Evolutionary conservation across 108 stramenopile species (phyloP), one percentile per base, ranked within the genome.

Genomic region (Skeletonema potamos): DNA sequence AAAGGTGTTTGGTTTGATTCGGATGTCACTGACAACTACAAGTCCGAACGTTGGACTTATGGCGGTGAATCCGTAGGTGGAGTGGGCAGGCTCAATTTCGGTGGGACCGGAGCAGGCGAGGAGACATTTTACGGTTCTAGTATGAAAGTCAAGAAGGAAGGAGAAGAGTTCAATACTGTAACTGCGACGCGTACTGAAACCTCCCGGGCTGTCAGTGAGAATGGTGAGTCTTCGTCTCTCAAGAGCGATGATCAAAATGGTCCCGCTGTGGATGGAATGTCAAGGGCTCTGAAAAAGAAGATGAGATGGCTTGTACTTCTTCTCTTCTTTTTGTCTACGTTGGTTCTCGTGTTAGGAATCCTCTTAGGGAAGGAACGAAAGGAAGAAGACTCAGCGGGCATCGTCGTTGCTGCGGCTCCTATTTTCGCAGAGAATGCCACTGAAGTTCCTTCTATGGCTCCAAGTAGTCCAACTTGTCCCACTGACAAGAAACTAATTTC

Each of bases 21-120:
- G 3, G 34, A 69, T 20, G 20, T 69, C 6, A 22, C 5, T 15
- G 68, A 69, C 37, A 54, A 37, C 57, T 69, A 69, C 36, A 36
- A 12, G 12, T 11, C 65, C n/a, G 10, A 51, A 18, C 28, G 34
- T 20, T 37, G 34, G 9, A 15, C 13, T 0, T 28, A 10, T 34
- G 12, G 9, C 3, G 8, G 32, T 18, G 33, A 27, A 8, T 2
- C 32, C 0, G 34, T 29, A 2, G 51, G 39, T 3, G 64, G 28
- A 2, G 76, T 77, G 24, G 76, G 69, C 4, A 70, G 57, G 62
- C 60, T 77, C 64, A 44, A 54, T 1, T 41, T 79, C 44, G 1
- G 13, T 26, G 66, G 58, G 11, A n/a, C 10, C 17, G 69, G 1
- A 8, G 27, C 20, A 33, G 28, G 6, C 15, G 51, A 39, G 6